Percentiles rank a stretch among this genome's conserved stretches.
phyloP scores from a whole-genome alignment of 179 eudicot genomes.

The Actinidia arguta region DNA sequence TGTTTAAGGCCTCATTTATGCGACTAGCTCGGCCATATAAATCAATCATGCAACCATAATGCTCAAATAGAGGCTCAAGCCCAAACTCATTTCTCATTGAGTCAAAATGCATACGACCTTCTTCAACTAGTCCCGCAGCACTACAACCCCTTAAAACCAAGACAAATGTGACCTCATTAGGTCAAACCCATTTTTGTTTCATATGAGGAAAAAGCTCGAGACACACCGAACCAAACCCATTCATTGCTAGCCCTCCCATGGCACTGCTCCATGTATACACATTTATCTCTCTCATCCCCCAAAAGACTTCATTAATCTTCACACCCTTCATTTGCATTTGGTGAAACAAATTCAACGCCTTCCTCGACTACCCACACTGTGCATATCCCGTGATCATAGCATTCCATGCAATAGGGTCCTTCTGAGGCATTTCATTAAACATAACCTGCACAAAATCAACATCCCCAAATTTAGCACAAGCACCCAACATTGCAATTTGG shows the following conservation, averaged over 20 bases:
- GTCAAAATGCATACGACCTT: constrained; percentile 26
- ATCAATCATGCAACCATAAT: constrained; percentile 39
- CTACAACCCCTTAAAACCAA: constrained; percentile 30
- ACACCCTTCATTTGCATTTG: constrained; percentile 21
- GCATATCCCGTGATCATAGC: constrained; percentile 12
- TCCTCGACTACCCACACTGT: constrained; percentile 18
- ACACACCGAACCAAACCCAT: constrained; percentile 29
- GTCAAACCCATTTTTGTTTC: constrained; percentile 25
- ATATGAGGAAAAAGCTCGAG: constrained; percentile 31
- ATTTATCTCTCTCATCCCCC: constrained; percentile 33
- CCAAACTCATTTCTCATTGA: constrained; percentile 26
- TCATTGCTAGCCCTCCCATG: constrained; percentile 35
- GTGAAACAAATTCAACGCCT: constrained; percentile 17
- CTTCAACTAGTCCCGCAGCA: constrained; percentile 29
- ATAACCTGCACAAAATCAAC: not conserved
- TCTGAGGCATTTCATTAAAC: constrained; percentile 18
- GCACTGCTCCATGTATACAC: constrained; percentile 39
- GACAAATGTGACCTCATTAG: constrained; percentile 34
- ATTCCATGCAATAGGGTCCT: constrained; percentile 15
- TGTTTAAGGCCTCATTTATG: constrained; percentile 27
- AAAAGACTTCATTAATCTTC: constrained; percentile 31
- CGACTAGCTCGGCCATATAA: constrained; percentile 32
- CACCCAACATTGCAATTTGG: constrained; percentile 16
- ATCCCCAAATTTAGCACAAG: constrained; percentile 10
- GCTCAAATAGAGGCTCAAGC: constrained; percentile 31